phyloP scores from a whole-genome alignment of 2,329 filamentous ascomycete genomes.

The Rachicladosporium sp. region DNA sequence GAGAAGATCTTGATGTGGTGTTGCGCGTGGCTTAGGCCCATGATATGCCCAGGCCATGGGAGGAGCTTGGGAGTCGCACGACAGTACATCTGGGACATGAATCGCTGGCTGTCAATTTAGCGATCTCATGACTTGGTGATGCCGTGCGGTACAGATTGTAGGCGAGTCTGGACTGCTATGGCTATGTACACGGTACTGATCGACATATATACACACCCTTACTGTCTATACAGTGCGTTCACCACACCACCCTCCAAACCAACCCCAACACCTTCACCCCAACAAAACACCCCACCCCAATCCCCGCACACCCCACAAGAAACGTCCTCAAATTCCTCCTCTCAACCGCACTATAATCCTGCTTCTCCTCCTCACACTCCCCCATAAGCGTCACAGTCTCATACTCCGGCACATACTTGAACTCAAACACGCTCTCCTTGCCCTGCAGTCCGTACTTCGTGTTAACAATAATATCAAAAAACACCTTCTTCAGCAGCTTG shows the following conservation, averaged over 20 bases:
- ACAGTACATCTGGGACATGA: too few species aligned
- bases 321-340: slow-evolving; percentile 36
- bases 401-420: slow-evolving; percentile 55
- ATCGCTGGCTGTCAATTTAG: too few species aligned
- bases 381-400: slow-evolving; percentile 38
- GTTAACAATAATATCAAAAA: slow-evolving; percentile 51
- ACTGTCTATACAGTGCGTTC: neutral
- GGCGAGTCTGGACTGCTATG: too few species aligned
- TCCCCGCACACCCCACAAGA: slow-evolving; percentile 15
- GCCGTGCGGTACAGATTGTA: too few species aligned
- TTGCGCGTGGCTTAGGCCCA: too few species aligned
- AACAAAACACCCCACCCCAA: slow-evolving; percentile 10
- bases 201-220: too few species aligned
- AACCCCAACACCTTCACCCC: slow-evolving; percentile 11
- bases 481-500: slow-evolving; percentile 36
- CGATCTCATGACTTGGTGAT: too few species aligned
- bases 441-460: slow-evolving; percentile 51
- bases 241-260: slow-evolving; percentile 9
- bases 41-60: too few species aligned
- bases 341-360: slow-evolving; percentile 30
- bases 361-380: slow-evolving; percentile 28
- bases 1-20: too few species aligned
- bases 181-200: too few species aligned
- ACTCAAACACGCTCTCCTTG: slow-evolving; percentile 51
- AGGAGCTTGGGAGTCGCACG: too few species aligned